phyloP scores from a whole-genome alignment of 2,329 filamentous ascomycete genomes.

The Stromatinia cepivora region DNA sequence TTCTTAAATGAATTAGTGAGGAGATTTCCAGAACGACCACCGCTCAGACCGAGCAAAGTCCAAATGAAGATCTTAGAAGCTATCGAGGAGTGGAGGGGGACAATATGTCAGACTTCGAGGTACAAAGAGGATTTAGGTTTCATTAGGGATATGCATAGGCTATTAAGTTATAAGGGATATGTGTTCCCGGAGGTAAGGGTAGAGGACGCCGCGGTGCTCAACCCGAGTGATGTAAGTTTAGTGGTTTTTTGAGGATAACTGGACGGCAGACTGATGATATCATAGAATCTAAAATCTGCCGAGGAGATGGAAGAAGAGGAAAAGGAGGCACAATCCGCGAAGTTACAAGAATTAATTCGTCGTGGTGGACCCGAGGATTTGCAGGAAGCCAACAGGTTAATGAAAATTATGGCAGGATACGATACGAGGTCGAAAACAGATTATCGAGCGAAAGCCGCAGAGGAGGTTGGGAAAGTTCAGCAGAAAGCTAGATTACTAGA shows the following conservation, averaged over 20 bases:
- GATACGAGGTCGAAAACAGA: constrained; percentile 95
- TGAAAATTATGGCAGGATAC: constrained; percentile 99
- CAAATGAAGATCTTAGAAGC: constrained; percentile 91
- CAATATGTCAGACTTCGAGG: constrained; percentile 95
- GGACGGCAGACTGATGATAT: constrained; percentile 36
- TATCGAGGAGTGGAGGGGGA: constrained; percentile 97
- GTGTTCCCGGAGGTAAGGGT: constrained; percentile 87
- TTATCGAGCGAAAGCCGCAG: constrained; percentile 94
- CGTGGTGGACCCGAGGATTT: constrained; percentile 88
- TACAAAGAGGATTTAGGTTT: constrained; percentile 98
- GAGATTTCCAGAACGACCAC: constrained; percentile 90
- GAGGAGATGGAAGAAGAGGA: constrained; percentile 99
- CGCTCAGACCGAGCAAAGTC: constrained; percentile 79
- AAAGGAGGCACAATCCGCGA: constrained; percentile 91
- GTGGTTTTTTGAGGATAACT: constrained; percentile 7
- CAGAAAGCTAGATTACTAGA: constrained; percentile 91
- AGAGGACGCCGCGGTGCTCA: constrained; percentile 94
- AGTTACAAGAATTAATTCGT: constrained; percentile 93
- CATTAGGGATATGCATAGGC: constrained; percentile 94
- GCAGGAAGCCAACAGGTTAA: constrained; percentile 93
- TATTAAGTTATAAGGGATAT: constrained; percentile 96
- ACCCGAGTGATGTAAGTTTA: constrained; percentile 84
- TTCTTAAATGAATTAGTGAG: constrained; percentile 98
- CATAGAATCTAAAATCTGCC: constrained; percentile 86
- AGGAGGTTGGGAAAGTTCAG: constrained; percentile 92